A percentile compares a stretch with the other conserved stretches of the same genome.
Conservation (phyloP, 2,329 filamentous ascomycete genomes). For the Emergomyces orientalis region DNA sequence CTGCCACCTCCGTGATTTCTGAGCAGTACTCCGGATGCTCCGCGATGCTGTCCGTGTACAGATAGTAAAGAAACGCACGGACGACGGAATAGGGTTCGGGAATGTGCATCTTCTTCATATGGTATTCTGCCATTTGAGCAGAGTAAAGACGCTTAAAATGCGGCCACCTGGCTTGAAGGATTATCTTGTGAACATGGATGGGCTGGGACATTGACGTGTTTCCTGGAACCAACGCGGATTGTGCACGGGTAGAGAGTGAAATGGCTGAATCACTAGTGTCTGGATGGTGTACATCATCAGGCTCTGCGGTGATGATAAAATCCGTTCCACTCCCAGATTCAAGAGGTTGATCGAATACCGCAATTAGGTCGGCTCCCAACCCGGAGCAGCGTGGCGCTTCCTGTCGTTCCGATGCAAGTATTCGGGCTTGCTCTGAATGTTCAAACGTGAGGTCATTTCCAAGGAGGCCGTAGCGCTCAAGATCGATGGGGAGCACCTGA, state of each 20-base stretch:
- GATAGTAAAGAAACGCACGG: slow-evolving; percentile 86
- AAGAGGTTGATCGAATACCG: slow-evolving; percentile 76
- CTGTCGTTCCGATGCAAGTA: slow-evolving; percentile 47
- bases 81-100: slow-evolving; percentile 93
- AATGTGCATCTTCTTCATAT: slow-evolving; percentile 95
- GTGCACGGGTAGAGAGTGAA: slow-evolving; percentile 22
- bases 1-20: slow-evolving; percentile 72
- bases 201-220: slow-evolving; percentile 56
- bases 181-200: slow-evolving; percentile 91
- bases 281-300: slow-evolving; percentile 50
- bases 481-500: slow-evolving; percentile 87
- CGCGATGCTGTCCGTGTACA: slow-evolving; percentile 87
- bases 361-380: slow-evolving; percentile 78
- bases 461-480: slow-evolving; percentile 81
- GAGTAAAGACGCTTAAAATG: slow-evolving; percentile 89
- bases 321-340: slow-evolving; percentile 81
- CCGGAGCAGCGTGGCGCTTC: slow-evolving; percentile 44
- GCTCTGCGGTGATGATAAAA: slow-evolving; percentile 80
- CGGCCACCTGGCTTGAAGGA: slow-evolving; percentile 89
- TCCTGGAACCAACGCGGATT: slow-evolving; percentile 28
- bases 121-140: slow-evolving; percentile 93
- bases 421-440: slow-evolving; percentile 38
- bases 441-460: slow-evolving; percentile 63
- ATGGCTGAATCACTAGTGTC: slow-evolving; percentile 58
- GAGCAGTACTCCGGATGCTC: slow-evolving; percentile 51